phyloP scores from a whole-genome alignment of 2,329 filamentous ascomycete genomes.

The Ascochyta lentis region DNA sequence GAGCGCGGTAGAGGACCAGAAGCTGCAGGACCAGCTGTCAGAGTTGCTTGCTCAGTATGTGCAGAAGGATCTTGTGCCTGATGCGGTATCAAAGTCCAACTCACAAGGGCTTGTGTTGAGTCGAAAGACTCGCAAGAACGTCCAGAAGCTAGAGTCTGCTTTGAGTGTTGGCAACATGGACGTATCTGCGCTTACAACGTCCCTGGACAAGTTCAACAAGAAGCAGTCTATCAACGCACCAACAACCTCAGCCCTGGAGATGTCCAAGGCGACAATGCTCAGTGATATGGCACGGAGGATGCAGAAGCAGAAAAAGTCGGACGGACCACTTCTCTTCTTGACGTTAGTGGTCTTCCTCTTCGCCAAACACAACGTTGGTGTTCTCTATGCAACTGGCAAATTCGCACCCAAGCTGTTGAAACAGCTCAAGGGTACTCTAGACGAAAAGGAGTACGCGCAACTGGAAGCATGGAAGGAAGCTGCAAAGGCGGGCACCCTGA shows the following conservation, averaged over 20 bases:
- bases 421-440: constrained; percentile 35
- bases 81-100: constrained; percentile 39
- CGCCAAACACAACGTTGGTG: constrained; percentile 37
- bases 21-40: constrained; percentile 42
- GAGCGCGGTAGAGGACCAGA: constrained; percentile 33
- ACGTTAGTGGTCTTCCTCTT: constrained; percentile 44
- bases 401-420: constrained; percentile 51
- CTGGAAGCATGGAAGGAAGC: constrained; percentile 49
- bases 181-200: constrained; percentile 13
- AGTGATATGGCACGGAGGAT: constrained; percentile 44
- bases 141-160: constrained; percentile 34
- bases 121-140: constrained; percentile 41
- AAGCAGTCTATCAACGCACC: constrained; percentile 38
- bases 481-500: constrained; percentile 43
- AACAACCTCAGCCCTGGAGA: constrained; percentile 11
- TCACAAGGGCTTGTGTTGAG: constrained; percentile 40
- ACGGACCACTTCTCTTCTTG: constrained; percentile 48
- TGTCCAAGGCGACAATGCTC: constrained; percentile 36
- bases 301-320: constrained; percentile 42
- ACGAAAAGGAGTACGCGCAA: constrained; percentile 33
- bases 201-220: constrained; percentile 42
- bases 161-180: constrained; percentile 27
- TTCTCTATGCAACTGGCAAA: constrained; percentile 51
- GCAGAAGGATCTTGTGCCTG: constrained; percentile 44
- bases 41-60: constrained; percentile 41